phyloP scores from a whole-genome alignment of 495 filamentous ascomycete genomes.

The Xylaria intraflava region DNA sequence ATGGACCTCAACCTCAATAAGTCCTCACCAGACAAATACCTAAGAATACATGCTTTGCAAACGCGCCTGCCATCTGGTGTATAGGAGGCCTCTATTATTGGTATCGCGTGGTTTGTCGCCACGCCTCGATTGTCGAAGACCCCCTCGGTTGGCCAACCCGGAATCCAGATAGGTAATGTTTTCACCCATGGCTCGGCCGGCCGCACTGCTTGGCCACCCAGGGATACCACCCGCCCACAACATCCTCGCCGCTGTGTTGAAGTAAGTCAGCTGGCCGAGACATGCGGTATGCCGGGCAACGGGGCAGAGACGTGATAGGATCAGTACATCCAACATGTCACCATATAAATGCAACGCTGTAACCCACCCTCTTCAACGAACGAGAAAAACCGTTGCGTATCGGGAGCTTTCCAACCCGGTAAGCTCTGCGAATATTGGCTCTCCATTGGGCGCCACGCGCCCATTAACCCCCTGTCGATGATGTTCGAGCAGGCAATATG shows the following conservation, averaged over 20 bases:
- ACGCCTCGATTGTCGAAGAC: slow-evolving; percentile 2
- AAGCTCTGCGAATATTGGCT: not conserved
- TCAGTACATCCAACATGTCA: not conserved
- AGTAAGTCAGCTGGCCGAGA: no score
- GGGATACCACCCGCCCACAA: no score
- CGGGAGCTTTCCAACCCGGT: not conserved
- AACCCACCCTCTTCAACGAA: not conserved
- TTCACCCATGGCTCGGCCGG: not conserved
- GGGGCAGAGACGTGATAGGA: not conserved
- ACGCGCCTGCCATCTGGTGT: no score
- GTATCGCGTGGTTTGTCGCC: slow-evolving; percentile 6
- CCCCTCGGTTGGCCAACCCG: not conserved
- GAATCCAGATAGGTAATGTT: not conserved
- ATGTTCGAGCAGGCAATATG: slow-evolving; percentile 3
- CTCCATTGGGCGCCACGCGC: no score
- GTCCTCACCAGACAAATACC: no score
- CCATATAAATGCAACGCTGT: not conserved
- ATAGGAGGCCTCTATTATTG: no score
- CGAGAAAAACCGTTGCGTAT: slow-evolving; percentile 3
- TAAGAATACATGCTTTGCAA: no score
- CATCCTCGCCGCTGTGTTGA: no score
- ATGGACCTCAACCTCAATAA: no score
- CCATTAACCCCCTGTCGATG: not conserved
- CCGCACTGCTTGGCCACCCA: no score
- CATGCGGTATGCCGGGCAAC: no score